Percentiles rank a stretch among this genome's conserved stretches.
These are phyloP conservation scores for Luzula sylvatica DNA, from an alignment of 176 grass and related monocot genomes.

Conservation along the genomic window DNA sequence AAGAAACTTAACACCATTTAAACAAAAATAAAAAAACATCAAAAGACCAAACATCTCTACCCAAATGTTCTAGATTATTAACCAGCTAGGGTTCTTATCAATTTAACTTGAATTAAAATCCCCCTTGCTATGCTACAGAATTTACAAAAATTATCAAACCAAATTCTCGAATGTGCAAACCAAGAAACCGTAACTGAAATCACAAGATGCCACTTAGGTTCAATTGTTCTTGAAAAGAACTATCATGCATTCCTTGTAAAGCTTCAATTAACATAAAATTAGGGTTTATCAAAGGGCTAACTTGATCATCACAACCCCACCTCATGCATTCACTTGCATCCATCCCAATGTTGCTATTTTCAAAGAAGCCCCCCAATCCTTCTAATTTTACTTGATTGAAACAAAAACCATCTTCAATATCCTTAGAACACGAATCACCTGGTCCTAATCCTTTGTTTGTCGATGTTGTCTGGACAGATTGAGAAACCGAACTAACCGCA, in stretches of 20 bases:
- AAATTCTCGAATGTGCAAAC: constrained; percentile 45
- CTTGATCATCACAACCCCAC: constrained; percentile 46
- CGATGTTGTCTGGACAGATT: constrained; percentile 9
- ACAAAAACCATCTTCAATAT: constrained; percentile 60
- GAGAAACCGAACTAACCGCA: constrained; percentile 21
- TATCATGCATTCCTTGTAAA: constrained; percentile 48
- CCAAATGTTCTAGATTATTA: constrained; percentile 16
- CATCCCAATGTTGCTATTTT: constrained; percentile 21
- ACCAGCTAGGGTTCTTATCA: constrained; percentile 15
- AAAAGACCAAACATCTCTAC: constrained; percentile 31
- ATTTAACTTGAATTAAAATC: constrained; percentile 26
- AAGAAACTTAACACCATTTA: constrained; percentile 21
- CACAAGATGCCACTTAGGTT: constrained; percentile 46
- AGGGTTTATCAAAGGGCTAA: constrained; percentile 48
- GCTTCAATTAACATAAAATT: constrained; percentile 28
- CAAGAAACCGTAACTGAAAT: constrained; percentile 19
- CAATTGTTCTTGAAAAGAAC: constrained; percentile 32
- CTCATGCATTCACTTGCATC: constrained; percentile 19
- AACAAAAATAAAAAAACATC: constrained; percentile 19
- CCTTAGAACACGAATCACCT: constrained; percentile 12
- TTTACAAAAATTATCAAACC: constrained; percentile 42
- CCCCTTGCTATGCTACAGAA: constrained; percentile 54
- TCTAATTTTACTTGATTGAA: constrained; percentile 72
- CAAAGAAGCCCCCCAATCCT: constrained; percentile 48
- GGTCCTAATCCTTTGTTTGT: constrained; percentile 13